These are phyloP conservation scores for Spathaspora sp. DNA, from an alignment of 805 yeast species.

Conservation along the genomic window DNA sequence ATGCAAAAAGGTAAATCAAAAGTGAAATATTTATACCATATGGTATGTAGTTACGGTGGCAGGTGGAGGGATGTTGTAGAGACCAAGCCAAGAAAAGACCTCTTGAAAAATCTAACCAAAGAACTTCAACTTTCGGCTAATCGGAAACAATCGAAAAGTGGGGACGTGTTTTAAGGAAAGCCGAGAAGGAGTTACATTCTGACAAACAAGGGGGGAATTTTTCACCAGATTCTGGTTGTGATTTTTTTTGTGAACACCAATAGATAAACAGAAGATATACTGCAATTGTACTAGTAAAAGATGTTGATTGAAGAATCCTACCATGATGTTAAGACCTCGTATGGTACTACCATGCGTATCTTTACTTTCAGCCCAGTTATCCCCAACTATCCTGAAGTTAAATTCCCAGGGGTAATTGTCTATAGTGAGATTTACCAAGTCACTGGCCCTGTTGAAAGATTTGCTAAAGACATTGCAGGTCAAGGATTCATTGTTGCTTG, in stretches of 20 bases:
- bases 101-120: background rate
- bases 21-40: background rate
- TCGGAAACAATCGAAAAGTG: background rate
- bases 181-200: background rate
- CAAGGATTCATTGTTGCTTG: constrained; percentile 78
- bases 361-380: constrained; percentile 65
- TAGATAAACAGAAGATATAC: background rate
- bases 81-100: too few relatives aligned
- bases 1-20: background rate
- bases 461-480: constrained; percentile 75
- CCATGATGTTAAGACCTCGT: constrained; percentile 63
- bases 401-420: constrained; percentile 77
- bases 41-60: background rate
- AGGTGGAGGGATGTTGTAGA: too few relatives aligned
- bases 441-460: constrained; percentile 76
- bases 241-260: background rate
- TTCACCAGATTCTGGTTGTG: background rate
- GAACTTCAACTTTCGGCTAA: background rate
- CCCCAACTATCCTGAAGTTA: constrained; percentile 71
- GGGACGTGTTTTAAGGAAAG: background rate
- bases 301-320: constrained; percentile 70
- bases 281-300: background rate
- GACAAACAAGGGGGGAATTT: background rate
- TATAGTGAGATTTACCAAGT: constrained; percentile 80
- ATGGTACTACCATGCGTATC: constrained; percentile 64